Evolutionary conservation across 2,329 filamentous ascomycete genomes (phyloP).

Genomic region (Ophidiomyces ophidiicola): DNA sequence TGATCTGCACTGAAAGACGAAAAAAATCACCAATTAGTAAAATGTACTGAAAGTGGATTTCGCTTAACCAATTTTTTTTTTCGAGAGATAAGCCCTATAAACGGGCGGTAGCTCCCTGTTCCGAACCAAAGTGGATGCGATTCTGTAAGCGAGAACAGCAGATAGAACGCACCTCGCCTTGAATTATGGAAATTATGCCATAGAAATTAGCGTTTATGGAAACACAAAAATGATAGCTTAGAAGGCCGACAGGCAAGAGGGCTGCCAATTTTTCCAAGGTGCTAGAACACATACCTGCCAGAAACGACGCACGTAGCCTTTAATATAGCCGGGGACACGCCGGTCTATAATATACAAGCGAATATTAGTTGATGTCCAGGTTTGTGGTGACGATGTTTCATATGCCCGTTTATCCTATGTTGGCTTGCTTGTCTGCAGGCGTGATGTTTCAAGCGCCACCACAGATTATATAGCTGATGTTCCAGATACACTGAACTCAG

Average conservation of each 20-base stretch:
- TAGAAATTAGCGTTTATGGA: slow-evolving; percentile 5
- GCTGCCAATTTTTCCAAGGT: too few relatives aligned
- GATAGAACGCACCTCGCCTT: slow-evolving; percentile 17
- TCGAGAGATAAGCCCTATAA: background rate
- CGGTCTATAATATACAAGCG: slow-evolving; percentile 49
- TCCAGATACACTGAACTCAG: too few relatives aligned
- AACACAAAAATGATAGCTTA: slow-evolving; percentile 2
- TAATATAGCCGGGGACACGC: slow-evolving; percentile 77
- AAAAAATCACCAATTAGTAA: slow-evolving; percentile 3
- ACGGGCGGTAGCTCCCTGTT: slow-evolving; percentile 1
- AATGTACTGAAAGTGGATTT: background rate
- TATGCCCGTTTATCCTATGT: too few relatives aligned
- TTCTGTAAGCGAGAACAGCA: background rate
- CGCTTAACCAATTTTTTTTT: slow-evolving; percentile 3
- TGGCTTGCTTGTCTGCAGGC: too few relatives aligned
- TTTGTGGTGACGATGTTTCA: too few relatives aligned
- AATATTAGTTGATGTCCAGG: background rate
- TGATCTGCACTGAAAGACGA: slow-evolving; percentile 75
- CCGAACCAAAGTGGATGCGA: too few relatives aligned
- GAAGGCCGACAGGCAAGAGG: too few relatives aligned
- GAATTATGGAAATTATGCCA: slow-evolving; percentile 3
- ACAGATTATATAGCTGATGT: too few relatives aligned
- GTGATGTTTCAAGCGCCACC: too few relatives aligned
- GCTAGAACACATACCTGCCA: slow-evolving; percentile 65
- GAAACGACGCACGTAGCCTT: slow-evolving; percentile 86